Evolutionary conservation across 2,329 filamentous ascomycete species (phyloP), one percentile per base, ranked within the genome.

Genomic region (Raffaelea albimanens): DNA sequence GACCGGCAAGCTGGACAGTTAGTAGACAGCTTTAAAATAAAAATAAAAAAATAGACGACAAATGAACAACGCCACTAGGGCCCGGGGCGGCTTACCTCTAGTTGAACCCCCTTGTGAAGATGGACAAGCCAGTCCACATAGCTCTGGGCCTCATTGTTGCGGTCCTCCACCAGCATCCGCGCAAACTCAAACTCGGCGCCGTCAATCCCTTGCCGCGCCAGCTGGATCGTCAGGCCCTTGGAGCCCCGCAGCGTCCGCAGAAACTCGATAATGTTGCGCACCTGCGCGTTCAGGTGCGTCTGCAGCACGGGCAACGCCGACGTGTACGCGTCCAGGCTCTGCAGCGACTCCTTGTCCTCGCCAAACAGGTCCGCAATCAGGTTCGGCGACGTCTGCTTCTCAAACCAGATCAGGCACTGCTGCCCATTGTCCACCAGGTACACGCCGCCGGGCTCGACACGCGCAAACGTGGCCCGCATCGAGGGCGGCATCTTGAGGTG

Each of bases 51-150:
- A 42, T 3, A 45, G 22, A 29, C 19, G 39, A 40, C 23, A 14
- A 19, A 33, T 44, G 19, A 21, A n/a, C n/a, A n/a, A n/a, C n/a
- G n/a, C n/a, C n/a, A n/a, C n/a, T n/a, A n/a, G n/a, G n/a, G n/a
- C n/a, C n/a, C n/a, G n/a, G n/a, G n/a, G n/a, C n/a, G 7, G 66
- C 76, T 67, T 64, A 84, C 80, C 76, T 98, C 93, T 54, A 95
- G 72, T 62, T 95, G 90, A 54, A 98, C 93, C 56, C 86, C 83
- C 58, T 91, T 84, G 67, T 98, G 93, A 53, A 97, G 76, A 65
- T 95, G 87, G 49, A 98, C 93, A 59, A 98, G 73, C 93, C 93
- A 98, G 68, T 98, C 93, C 31, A 97, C 93, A 66, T 97, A 98
- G 62, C 87, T 95, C 68, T 95, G 90, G 33, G 93, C 93, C 69